Base-by-base conservation (phyloP, 2,329 filamentous ascomycete species). In the Tolypocladium sp. region DNA sequence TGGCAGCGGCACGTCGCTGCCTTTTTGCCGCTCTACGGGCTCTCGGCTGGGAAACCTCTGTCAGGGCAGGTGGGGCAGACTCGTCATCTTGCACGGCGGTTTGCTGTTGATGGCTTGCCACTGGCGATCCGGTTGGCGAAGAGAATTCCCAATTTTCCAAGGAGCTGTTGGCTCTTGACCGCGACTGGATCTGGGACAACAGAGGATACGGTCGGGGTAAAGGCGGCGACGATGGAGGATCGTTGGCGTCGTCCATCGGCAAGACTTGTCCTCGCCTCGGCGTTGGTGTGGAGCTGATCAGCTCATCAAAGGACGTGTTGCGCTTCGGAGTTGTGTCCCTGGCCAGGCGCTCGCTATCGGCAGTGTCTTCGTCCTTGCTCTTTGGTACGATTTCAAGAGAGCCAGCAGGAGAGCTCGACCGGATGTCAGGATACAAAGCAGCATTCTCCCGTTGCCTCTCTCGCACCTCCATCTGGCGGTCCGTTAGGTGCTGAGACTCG, bases 401-500 rank as follows among this genome's bases (percentile, higher is more conserved):
- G 25, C 64, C 61, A 44, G 42, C 64, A 63, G 38, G 62, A 4
- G 68, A 65, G 62, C 80, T 87, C 1, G 86, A 87, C 37, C 79
- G 79, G 33, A 92, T 78, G 25, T 87, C 83, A 1, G 88, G 80
- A 64, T 92, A 93, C 62, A 93, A 77, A 0, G 79, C 79, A 20
- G 83, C 82, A 30, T 82, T 82, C 63, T 88, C 85, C 53, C 80
- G 80, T 69, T 95, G 91, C 56, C 88, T 81, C 65, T 90, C 85
- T 53, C 86, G 83, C 49, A 93, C 85, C 66, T 96, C 91, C 66
- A 82, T 87, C 70, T 96, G 91, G 51, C 85, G 83, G 41, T 92
- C 89, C 0, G 91, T 96, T 55, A 96, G 76, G 22, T 86, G 74
- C 65, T 94, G 91, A 0, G 89, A 91, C 59, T 90, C 86, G 2